Conservation (phyloP, 2,329 filamentous ascomycete genomes). For the Colletotrichum agaves region DNA sequence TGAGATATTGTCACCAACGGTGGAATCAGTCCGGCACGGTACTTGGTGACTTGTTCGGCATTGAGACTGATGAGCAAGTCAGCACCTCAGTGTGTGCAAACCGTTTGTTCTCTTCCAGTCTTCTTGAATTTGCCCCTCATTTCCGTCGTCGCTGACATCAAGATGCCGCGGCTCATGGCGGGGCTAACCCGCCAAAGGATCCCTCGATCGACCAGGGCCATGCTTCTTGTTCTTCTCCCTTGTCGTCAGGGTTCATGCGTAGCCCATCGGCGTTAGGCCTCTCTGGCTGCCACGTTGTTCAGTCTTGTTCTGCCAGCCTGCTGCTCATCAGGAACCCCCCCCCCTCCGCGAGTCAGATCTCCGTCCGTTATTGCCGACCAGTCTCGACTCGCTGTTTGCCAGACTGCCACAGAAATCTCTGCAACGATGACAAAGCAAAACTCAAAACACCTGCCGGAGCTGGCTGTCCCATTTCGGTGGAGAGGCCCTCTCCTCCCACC, state of each 20-base stretch:
- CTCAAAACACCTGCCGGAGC: neutral
- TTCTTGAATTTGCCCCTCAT: slow-evolving; percentile 24
- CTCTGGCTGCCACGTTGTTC: slow-evolving; percentile 4
- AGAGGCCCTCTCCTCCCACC: neutral
- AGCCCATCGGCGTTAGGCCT: slow-evolving; percentile 5
- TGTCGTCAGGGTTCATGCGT: neutral
- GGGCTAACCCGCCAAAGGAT: slow-evolving; percentile 7
- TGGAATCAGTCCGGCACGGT: neutral
- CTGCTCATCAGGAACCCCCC: slow-evolving; percentile 1
- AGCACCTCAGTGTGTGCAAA: slow-evolving; percentile 2
- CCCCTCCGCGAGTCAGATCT: slow-evolving; percentile 33
- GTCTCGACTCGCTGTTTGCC: neutral
- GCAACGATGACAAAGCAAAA: slow-evolving; percentile 32
- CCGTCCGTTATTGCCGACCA: slow-evolving; percentile 10
- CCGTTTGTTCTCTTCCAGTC: neutral
- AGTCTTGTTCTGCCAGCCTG: neutral
- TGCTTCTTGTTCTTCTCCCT: neutral
- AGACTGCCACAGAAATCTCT: slow-evolving; percentile 15
- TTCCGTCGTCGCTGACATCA: slow-evolving; percentile 17
- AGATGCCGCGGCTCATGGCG: slow-evolving; percentile 31
- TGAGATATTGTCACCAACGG: neutral
- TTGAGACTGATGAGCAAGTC: neutral
- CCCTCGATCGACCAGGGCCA: neutral
- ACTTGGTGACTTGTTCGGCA: neutral
- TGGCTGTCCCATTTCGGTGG: slow-evolving; percentile 19